Percentiles rank a stretch among this genome's conserved stretches.
These are phyloP conservation scores for Cupressus sempervirens DNA, from an alignment of 75 land plant species.

Conservation along the genomic window DNA sequence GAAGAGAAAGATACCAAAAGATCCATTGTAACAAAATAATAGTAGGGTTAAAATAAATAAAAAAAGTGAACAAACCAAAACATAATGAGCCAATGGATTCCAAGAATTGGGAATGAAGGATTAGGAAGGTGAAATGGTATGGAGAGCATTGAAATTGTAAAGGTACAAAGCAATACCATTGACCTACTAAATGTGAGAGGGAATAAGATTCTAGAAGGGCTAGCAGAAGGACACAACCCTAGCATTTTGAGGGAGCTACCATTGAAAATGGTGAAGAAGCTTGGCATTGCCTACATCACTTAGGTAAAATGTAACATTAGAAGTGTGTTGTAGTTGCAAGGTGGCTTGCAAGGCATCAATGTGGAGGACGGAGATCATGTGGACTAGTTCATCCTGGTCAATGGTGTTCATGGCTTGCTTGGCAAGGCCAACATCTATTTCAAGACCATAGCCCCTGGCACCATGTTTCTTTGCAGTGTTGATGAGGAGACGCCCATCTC, in stretches of 20 bases:
- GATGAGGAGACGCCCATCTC: slow-evolving; percentile 37
- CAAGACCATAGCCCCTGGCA: slow-evolving; percentile 38
- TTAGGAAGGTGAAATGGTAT: background rate
- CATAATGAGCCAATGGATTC: background rate
- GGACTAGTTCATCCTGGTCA: slow-evolving; percentile 16
- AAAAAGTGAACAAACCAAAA: background rate
- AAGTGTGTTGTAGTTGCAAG: slow-evolving; percentile 10
- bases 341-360: slow-evolving; percentile 26
- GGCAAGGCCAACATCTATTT: slow-evolving; percentile 27
- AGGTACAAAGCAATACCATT: slow-evolving; percentile 35
- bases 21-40: background rate
- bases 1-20: background rate
- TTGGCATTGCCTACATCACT: slow-evolving; percentile 30
- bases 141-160: slow-evolving; percentile 19
- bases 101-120: background rate
- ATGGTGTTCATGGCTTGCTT: slow-evolving; percentile 27
- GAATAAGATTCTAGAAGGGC: slow-evolving; percentile 26
- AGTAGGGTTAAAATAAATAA: background rate
- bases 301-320: slow-evolving; percentile 31
- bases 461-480: slow-evolving; percentile 34
- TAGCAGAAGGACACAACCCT: slow-evolving; percentile 46
- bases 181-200: slow-evolving; percentile 17
- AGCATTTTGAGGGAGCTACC: slow-evolving; percentile 20
- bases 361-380: slow-evolving; percentile 34
- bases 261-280: slow-evolving; percentile 26